Conservation (phyloP, 2,329 filamentous ascomycete genomes). For the Fusarium stilboides region DNA sequence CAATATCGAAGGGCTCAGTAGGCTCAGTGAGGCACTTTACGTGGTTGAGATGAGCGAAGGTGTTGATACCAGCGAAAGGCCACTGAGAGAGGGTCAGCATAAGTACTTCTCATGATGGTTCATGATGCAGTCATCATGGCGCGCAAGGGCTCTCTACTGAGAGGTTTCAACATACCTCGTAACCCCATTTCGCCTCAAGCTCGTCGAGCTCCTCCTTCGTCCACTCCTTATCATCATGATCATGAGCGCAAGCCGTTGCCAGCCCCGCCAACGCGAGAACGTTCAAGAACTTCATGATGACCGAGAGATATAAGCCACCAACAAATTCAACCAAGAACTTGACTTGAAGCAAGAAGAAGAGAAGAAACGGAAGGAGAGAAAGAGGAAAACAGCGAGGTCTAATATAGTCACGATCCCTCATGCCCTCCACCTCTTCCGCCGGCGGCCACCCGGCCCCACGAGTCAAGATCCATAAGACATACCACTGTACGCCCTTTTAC, state of each 20-base stretch:
- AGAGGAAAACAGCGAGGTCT: slow-evolving; percentile 18
- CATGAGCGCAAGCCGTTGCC: slow-evolving; percentile 50
- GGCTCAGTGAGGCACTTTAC: slow-evolving; percentile 79
- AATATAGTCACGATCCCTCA: slow-evolving; percentile 34
- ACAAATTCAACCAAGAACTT: neutral
- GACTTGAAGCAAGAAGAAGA: neutral
- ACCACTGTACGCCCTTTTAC: slow-evolving; percentile 4
- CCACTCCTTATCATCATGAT: slow-evolving; percentile 61
- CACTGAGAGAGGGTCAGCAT: slow-evolving; percentile 49
- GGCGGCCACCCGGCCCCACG: slow-evolving; percentile 36
- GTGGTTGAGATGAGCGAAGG: slow-evolving; percentile 80
- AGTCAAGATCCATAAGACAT: slow-evolving; percentile 30
- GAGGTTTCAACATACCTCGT: slow-evolving; percentile 61
- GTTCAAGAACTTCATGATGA: slow-evolving; percentile 51
- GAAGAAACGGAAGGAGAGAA: neutral
- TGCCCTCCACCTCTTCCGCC: slow-evolving; percentile 23
- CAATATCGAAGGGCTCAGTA: slow-evolving; percentile 77
- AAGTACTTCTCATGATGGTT: neutral
- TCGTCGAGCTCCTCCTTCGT: slow-evolving; percentile 66
- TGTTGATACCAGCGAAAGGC: slow-evolving; percentile 79
- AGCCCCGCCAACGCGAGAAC: slow-evolving; percentile 49
- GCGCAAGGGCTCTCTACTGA: neutral
- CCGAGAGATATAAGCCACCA: neutral
- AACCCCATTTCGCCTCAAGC: slow-evolving; percentile 71
- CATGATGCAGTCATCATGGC: neutral